Base-by-base conservation (phyloP, 371 early-diverging fungal species). In the Mortierella sp. region DNA sequence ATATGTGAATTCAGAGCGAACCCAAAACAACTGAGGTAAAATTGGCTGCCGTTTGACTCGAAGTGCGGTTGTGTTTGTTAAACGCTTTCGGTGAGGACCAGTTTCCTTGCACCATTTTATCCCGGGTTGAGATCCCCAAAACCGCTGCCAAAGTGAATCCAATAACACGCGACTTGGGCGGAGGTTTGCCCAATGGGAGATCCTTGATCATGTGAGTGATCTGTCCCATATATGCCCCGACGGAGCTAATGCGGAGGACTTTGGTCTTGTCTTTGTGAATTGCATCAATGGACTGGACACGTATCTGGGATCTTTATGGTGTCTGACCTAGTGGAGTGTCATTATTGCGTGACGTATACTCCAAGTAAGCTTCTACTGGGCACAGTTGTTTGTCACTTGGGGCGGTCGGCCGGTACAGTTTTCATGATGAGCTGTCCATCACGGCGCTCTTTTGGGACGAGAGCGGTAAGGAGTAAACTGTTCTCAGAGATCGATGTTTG, bases 1-100 rank as follows among this genome's bases (percentile, higher is more conserved):
- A 48, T 48, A 48, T 48, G 48, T 47, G 48, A 48, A 13, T 48
- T 48, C 48, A 48, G 48, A 48, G 48, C 19, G 48, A 48, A 48
- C 48, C 48, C 16, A 48, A 48, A 48, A 19, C 19, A 6, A 19
- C 48, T 3, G 19, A 48, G 19, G n/a, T 48, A 6, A 48, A 13
- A 48, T 48, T 48, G 48, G 48, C 13, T 3, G 4, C 19, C 19
- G 48, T 48, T 48, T 48, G 13, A 19, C 48, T 13, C 2, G 48
- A 48, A n/a, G n/a, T 6, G 48, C 48, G 48, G 6, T 48, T n/a
- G 48, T 43, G 43, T 43, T 15, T 43, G 43, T 43, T 43, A 15
- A 43, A 15, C 43, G 10, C 43, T 6, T 43, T 43, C 2, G 9
- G 13, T 6, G 53, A 53, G 4, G 53, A 53, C 53, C 53, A 53